Conservation (phyloP, 2,329 filamentous ascomycete species). For the Monosporascus sp. region DNA sequence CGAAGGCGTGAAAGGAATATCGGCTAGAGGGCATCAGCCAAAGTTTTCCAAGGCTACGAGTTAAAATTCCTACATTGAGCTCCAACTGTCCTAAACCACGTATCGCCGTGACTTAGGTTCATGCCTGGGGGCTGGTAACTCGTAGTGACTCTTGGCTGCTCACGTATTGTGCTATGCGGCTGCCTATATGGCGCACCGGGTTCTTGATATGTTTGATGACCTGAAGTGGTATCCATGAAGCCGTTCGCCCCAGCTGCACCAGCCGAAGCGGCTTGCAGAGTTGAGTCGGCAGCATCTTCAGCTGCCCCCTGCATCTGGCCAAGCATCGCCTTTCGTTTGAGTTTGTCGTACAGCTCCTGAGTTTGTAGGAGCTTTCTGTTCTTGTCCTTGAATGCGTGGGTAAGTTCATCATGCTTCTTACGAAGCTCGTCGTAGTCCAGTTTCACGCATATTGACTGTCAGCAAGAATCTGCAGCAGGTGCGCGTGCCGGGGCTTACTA, state of each 20-base stretch:
- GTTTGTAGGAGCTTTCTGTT: conserved; percentile 62
- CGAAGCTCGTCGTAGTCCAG: conserved; percentile 58
- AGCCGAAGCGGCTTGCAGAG: conserved; percentile 26
- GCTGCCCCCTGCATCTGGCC: conserved; percentile 52
- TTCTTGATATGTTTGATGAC: conserved; percentile 7
- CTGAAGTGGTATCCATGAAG: conserved; percentile 6
- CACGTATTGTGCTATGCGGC: conserved; percentile 4
- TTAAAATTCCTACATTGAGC: conserved; percentile 13
- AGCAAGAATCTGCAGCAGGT: conserved; percentile 6
- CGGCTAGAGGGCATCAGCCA: conserved; percentile 15
- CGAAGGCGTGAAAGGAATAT: conserved; percentile 29
- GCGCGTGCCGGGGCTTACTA: conserved; percentile 37
- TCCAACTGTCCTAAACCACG: conserved; percentile 14
- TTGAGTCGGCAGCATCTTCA: conserved; percentile 42
- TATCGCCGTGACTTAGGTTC: not conserved
- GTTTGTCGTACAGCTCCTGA: conserved; percentile 60
- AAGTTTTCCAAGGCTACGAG: not conserved
- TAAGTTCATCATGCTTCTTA: conserved; percentile 68
- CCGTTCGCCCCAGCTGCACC: conserved; percentile 13
- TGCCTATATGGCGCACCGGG: conserved; percentile 8
- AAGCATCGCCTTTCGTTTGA: conserved; percentile 52
- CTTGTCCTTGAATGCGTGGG: conserved; percentile 64
- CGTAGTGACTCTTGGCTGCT: conserved; percentile 5
- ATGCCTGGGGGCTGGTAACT: conserved; percentile 7
- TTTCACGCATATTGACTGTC: conserved; percentile 42